Evolutionary conservation across 108 stramenopile genomes (phyloP), one percentile per base, ranked within the genome.

Genomic region (Skeletonema costatum): DNA sequence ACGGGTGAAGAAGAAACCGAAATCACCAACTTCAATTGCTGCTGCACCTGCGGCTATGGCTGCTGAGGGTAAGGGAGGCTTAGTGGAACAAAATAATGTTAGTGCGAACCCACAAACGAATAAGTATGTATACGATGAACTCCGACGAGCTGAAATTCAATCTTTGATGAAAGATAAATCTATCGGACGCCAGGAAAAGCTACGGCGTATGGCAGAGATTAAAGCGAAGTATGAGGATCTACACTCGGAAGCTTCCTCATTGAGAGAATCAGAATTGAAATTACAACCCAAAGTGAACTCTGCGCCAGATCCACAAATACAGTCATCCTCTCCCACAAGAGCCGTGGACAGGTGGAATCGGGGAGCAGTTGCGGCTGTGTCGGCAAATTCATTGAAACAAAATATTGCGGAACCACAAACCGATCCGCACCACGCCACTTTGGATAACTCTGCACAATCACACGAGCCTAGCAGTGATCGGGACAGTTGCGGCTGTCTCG

Each of bases 131-230:
- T 56, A 56, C 6, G 53, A 56, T 56, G 53, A 56, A 32, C 39
- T 48, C 58, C 62, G 41, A 25, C 6, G 73, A 14, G 35, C 30
- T 17, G 73, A 74, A 66, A 32, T 64, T 1, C 73, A 74, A 36
- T 19, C 73, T 21, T 31, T 65, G 3, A 74, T 74, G 73, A 74
- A 74, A 36, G 73, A 74, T 65, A 39, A 63, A 44, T 39, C 73
- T 12, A 42, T 74, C 30, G 73, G 64, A 38, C 42, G 46, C 33
- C 64, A 64, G 64, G 73, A 64, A 51, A 74, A 74, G 46, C 63
- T 65, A 2, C 41, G 33, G 31, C 63, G 63, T 32, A 32, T 74
- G 50, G 73, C 64, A 9, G 73, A 74, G 36, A 74, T 74, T 16
- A 64, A 65, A 36, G 64, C 42, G n/a, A 74, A 74, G 50, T 74